These are phyloP conservation scores for Malassezia obtusa DNA, from an alignment of 1,284 basidiomycete genomes.

Conservation along the genomic window DNA sequence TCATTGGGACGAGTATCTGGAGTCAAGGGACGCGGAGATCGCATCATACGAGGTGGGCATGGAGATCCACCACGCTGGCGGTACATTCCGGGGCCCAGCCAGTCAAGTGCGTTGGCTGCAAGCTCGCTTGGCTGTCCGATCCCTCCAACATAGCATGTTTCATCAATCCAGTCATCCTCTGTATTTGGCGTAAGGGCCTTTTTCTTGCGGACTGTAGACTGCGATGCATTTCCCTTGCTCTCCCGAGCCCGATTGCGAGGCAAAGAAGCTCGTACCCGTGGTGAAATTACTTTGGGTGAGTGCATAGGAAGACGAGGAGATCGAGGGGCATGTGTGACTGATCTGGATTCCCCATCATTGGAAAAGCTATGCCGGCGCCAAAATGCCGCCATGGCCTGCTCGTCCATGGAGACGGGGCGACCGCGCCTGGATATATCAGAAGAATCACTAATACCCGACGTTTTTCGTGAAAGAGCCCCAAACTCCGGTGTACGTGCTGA, in stretches of 20 bases:
- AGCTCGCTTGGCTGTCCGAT: constrained; percentile 1
- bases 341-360: background rate
- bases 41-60: background rate
- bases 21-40: background rate
- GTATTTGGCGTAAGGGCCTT: background rate
- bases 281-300: background rate
- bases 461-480: background rate
- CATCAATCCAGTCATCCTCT: constrained; percentile 17
- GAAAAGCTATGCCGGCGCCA: background rate
- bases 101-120: background rate
- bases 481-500: background rate
- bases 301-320: background rate
- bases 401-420: background rate
- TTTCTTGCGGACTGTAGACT: background rate
- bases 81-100: background rate
- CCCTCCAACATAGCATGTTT: background rate
- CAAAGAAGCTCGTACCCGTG: background rate
- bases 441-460: background rate
- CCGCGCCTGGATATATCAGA: background rate
- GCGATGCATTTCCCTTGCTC: background rate
- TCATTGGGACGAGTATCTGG: background rate
- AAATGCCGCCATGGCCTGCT: background rate
- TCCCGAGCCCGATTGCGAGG: background rate
- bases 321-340: background rate
- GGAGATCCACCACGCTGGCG: background rate